Base-by-base conservation (phyloP, 148 eudicot species). In the Selenicereus undatus region DNA sequence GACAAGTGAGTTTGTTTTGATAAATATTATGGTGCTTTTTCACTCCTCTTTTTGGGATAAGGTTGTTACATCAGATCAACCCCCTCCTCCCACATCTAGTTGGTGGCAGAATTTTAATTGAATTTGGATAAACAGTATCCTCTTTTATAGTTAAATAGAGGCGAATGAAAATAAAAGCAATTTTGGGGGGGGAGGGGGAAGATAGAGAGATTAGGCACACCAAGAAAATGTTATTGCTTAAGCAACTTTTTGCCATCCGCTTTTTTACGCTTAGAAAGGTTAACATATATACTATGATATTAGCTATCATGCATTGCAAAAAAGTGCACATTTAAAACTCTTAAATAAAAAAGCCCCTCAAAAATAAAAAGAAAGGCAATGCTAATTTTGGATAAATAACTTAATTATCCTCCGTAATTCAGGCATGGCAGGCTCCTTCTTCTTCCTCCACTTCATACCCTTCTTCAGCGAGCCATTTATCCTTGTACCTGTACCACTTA, bases 401-500 rank as follows among this genome's bases (percentile, higher is more conserved):
- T 35, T 18, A 71, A 8, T 11, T 71, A 21, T 14, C 74, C 27
- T 8, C 14, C 39, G 8, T 20, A 9, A 7, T 18, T 81, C 24
- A 86, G 13, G 83, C 87, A 81, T 91, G 92, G 68, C 87, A 74
- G 70, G 7, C 18, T 2, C 81, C 78, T 11, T 77, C 80, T 7
- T 45, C 76, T 24, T 91, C 89, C 24, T 89, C 93, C 51, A 82
- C 66, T 70, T 82, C 85, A 74, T 82, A 88, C 1, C 91, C 97
- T 79, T 84, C 93, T 10, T 89, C 93, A 27, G 89, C 91, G 32
- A 93, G 90, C 85, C 93, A 82, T 69, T 88, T 85, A 35, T 93
- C 94, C 90, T 91, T 94, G 87, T 94, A 94, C 20, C 88, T 88
- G 79, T 93, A 94, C 90, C 91, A 74, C 29, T 79, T 91, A 0